Percentiles rank a stretch among this genome's conserved stretches.
These are phyloP conservation scores for Botrytis fragariae DNA, from an alignment of 2,329 filamentous ascomycete genomes.

Conservation along the genomic window DNA sequence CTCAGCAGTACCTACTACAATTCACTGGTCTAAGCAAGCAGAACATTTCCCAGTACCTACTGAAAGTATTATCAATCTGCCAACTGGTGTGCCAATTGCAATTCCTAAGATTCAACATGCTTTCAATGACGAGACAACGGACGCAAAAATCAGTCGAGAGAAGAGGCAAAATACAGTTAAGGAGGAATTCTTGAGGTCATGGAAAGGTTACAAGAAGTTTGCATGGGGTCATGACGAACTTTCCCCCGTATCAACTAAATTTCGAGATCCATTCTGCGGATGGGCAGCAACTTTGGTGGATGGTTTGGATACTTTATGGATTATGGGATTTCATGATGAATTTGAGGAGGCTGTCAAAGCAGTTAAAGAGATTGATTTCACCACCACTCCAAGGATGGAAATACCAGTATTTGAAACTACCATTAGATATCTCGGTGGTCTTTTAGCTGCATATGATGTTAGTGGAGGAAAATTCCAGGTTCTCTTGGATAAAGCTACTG, in stretches of 20 bases:
- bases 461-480: constrained; percentile 67
- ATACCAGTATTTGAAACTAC: constrained; percentile 93
- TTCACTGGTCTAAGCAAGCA: constrained; percentile 71
- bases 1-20: constrained; percentile 30
- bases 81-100: constrained; percentile 64
- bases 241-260: constrained; percentile 64
- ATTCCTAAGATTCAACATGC: constrained; percentile 75
- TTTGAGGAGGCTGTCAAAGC: constrained; percentile 74
- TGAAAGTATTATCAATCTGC: constrained; percentile 71
- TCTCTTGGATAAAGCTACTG: constrained; percentile 67
- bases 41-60: constrained; percentile 76
- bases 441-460: constrained; percentile 84
- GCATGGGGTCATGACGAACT: constrained; percentile 90
- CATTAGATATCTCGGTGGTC: constrained; percentile 85
- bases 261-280: constrained; percentile 80
- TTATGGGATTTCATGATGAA: constrained; percentile 75
- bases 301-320: constrained; percentile 79
- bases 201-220: constrained; percentile 75
- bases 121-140: constrained; percentile 64
- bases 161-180: constrained; percentile 66
- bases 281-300: constrained; percentile 90
- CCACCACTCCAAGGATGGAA: constrained; percentile 59
- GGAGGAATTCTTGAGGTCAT: constrained; percentile 72
- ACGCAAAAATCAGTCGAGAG: constrained; percentile 60
- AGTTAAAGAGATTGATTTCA: constrained; percentile 78